phyloP scores from a whole-genome alignment of 225 moss, liverwort and hornwort genomes.

The Thuidium tamariscinum region DNA sequence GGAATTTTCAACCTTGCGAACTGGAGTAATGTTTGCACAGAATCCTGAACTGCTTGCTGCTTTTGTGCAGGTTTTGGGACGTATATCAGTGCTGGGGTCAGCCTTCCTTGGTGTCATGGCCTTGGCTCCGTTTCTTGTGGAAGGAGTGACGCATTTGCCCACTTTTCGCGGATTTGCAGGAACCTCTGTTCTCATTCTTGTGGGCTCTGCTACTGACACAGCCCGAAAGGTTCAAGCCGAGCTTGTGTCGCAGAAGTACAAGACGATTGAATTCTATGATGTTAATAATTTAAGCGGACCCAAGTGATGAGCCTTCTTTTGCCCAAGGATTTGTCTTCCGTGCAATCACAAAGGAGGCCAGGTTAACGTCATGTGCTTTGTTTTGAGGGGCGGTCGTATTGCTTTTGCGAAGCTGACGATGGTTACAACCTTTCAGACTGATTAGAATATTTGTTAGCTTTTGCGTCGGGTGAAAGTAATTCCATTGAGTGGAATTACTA shows the following conservation, averaged over 20 bases:
- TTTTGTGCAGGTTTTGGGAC: slow-evolving; percentile 54
- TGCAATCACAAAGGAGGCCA: background rate
- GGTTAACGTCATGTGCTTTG: background rate
- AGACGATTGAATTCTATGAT: slow-evolving; percentile 69
- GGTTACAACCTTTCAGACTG: background rate
- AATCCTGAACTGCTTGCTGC: background rate
- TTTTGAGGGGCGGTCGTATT: background rate
- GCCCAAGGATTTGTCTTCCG: background rate
- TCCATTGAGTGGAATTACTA: background rate
- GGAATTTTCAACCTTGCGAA: background rate
- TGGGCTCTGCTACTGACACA: slow-evolving; percentile 73
- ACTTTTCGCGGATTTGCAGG: slow-evolving; percentile 79
- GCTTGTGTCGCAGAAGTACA: slow-evolving; percentile 77
- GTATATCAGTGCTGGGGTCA: slow-evolving; percentile 72
- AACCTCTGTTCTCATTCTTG: slow-evolving; percentile 71
- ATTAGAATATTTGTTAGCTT: background rate
- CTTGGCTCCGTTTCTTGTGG: slow-evolving; percentile 67
- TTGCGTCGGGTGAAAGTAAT: background rate
- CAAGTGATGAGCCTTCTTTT: background rate
- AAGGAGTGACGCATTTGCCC: slow-evolving; percentile 80
- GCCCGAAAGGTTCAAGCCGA: slow-evolving; percentile 83
- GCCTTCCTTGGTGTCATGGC: slow-evolving; percentile 78
- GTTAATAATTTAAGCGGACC: slow-evolving; percentile 15
- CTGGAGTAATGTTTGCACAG: background rate
- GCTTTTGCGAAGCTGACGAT: background rate